Evolutionary conservation across 2,329 filamentous ascomycete species (phyloP), one percentile per base, ranked within the genome.

Genomic region (Thermoascus crustaceus): DNA sequence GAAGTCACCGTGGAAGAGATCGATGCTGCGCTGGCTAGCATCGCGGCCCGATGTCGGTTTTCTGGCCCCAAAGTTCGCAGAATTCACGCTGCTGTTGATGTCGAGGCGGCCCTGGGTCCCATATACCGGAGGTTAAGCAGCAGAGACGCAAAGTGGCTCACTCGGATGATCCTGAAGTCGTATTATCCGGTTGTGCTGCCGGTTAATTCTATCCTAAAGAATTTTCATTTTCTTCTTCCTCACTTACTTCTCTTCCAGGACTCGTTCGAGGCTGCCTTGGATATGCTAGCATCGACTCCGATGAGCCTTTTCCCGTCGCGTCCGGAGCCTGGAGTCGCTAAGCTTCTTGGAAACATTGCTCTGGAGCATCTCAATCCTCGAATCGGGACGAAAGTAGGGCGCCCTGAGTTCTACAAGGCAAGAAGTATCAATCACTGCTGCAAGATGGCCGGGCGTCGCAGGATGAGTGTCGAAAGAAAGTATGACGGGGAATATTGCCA

Each of bases 401-500:
- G 79, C 13, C 75, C 79, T 24, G 62, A 66, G 1, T 84, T 78
- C 71, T 60, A 73, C 30, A 83, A 83, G 50, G 79, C 71, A 7
- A 69, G 80, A 33, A 81, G 78, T 44, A 81, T 89, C 47, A 80
- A 85, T 40, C 75, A 91, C 52, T 89, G 83, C 52, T 58, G 84
- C 13, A 68, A 77, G 11, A 75, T 89, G 66, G 66, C 72, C 2
- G 69, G 66, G 4, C 67, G 69, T 0, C 65, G 73, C 10, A 72
- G 63, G 8, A 76, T 88, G 73, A 84, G 80, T 39, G 72, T 86
- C 16, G 85, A 94, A 56, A 71, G 79, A 34, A 94, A 94, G 54
- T 76, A 93, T 42, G 86, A 94, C 49, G 86, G 84, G 8, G 87
- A 94, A 57, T 94, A 91, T 46, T 93, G 85, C 47, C 87, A 94